A percentile compares a stretch with the other conserved stretches of the same genome.
These are phyloP conservation scores for Aspergillaceae sp. DNA, from an alignment of 2,329 filamentous ascomycete species.

Conservation along the genomic window DNA sequence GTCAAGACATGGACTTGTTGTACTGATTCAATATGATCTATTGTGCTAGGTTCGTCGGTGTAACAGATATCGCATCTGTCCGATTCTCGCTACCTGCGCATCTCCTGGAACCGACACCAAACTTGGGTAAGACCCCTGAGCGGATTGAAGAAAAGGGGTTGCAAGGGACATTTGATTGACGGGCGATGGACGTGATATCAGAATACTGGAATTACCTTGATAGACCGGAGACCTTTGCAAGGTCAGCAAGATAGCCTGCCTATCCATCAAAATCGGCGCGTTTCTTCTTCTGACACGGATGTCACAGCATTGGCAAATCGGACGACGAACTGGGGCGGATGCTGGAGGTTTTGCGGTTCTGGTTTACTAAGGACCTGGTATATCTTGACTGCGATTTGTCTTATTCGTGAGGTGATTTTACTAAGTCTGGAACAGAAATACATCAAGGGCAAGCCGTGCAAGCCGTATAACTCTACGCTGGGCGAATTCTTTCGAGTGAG, in stretches of 20 bases:
- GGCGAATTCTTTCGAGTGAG: constrained; percentile 93
- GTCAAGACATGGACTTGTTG: too few relatives aligned
- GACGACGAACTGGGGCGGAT: constrained; percentile 88
- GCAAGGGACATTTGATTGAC: constrained; percentile 7
- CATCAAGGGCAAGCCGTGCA: constrained; percentile 95
- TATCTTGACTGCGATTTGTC: constrained; percentile 2
- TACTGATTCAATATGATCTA: constrained; percentile 7
- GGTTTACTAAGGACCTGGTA: constrained; percentile 94
- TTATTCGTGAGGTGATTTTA: constrained; percentile 2
- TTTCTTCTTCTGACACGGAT: constrained; percentile 28
- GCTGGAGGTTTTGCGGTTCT: constrained; percentile 89
- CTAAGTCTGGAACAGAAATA: constrained; percentile 59
- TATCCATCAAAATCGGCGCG: constrained; percentile 9
- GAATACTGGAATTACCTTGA: constrained; percentile 99
- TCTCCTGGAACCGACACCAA: constrained; percentile 89
- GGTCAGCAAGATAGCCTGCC: constrained; percentile 33
- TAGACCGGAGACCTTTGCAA: constrained; percentile 79
- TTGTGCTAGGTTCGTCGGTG: constrained; percentile 73
- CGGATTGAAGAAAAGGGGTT: neutral
- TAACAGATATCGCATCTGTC: constrained; percentile 88
- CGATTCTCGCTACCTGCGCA: constrained; percentile 94
- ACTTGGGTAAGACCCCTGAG: constrained; percentile 51
- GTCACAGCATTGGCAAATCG: constrained; percentile 66
- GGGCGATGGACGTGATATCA: constrained; percentile 16
- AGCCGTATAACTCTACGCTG: constrained; percentile 94